A percentile compares a stretch with the other conserved stretches of the same genome.
These are phyloP conservation scores for Helminthosporium solani DNA, from an alignment of 2,329 filamentous ascomycete genomes.

Conservation along the genomic window DNA sequence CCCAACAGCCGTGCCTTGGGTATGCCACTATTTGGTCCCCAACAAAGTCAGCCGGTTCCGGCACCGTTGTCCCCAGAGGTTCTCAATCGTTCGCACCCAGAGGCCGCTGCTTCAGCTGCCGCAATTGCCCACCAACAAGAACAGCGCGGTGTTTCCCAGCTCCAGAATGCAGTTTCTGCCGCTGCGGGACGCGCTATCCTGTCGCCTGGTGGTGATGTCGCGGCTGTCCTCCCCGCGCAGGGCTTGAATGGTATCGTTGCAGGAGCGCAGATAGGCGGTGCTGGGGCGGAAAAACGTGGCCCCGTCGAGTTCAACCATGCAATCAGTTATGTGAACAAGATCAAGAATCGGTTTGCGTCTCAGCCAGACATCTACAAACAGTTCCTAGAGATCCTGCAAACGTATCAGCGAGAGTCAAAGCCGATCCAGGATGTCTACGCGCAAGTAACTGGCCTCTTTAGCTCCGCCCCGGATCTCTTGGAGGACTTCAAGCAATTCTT, in stretches of 20 bases:
- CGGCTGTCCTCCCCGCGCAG: slow-evolving; percentile 55
- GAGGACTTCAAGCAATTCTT: slow-evolving; percentile 99
- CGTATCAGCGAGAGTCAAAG: slow-evolving; percentile 96
- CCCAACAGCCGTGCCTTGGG: slow-evolving; percentile 47
- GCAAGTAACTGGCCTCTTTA: slow-evolving; percentile 92
- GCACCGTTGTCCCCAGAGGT: slow-evolving; percentile 42
- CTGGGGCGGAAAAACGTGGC: slow-evolving; percentile 72
- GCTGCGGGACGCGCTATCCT: slow-evolving; percentile 57
- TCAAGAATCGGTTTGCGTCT: slow-evolving; percentile 97
- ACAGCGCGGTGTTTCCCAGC: slow-evolving; percentile 64
- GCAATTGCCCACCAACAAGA: slow-evolving; percentile 61
- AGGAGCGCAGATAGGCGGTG: slow-evolving; percentile 58
- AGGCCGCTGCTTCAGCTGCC: slow-evolving; percentile 44
- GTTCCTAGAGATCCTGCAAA: slow-evolving; percentile 96
- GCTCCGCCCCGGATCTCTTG: slow-evolving; percentile 86
- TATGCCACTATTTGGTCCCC: slow-evolving; percentile 40
- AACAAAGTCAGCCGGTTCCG: slow-evolving; percentile 36
- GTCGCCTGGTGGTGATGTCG: slow-evolving; percentile 49
- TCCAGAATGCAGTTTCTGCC: slow-evolving; percentile 64
- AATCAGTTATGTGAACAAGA: slow-evolving; percentile 99
- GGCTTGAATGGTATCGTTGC: slow-evolving; percentile 61
- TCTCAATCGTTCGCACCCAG: slow-evolving; percentile 39
- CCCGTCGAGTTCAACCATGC: slow-evolving; percentile 99
- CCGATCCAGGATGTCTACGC: slow-evolving; percentile 98
- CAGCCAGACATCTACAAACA: slow-evolving; percentile 99